These are phyloP conservation scores for Carex arenaria DNA, from an alignment of 202 grass and related monocot species.

Conservation along the genomic window DNA sequence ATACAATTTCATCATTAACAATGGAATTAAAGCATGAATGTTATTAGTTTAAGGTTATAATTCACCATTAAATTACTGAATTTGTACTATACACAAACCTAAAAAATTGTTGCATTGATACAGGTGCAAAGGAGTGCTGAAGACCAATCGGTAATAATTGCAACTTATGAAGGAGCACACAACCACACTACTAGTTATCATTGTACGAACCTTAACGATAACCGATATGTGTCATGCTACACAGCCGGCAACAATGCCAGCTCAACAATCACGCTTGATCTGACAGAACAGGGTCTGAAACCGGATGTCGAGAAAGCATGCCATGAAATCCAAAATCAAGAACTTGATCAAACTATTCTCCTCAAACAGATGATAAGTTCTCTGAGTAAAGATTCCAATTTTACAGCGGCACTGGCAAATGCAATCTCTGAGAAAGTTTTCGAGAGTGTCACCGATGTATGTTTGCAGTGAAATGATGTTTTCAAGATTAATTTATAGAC, in stretches of 20 bases:
- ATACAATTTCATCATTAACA: too few species aligned
- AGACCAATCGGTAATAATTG: conserved; percentile 62
- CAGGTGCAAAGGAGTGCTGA: conserved; percentile 85
- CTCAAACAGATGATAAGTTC: conserved; percentile 56
- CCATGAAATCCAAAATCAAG: conserved; percentile 35
- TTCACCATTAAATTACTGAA: neutral
- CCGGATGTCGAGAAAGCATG: conserved; percentile 30
- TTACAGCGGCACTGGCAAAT: conserved; percentile 42
- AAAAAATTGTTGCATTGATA: neutral
- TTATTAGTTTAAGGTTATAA: too few species aligned
- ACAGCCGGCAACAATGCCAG: conserved; percentile 41
- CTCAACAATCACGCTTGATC: conserved; percentile 57
- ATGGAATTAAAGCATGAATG: too few species aligned
- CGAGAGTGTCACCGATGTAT: conserved; percentile 17
- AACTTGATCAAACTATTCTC: conserved; percentile 35
- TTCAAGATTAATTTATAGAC: neutral
- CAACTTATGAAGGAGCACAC: conserved; percentile 84
- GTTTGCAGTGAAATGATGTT: neutral
- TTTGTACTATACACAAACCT: neutral
- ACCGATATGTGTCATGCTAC: neutral
- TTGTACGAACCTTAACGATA: neutral
- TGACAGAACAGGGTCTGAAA: conserved; percentile 27
- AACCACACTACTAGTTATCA: conserved; percentile 45
- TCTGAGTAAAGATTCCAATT: conserved; percentile 46
- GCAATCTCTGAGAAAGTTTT: conserved; percentile 49